Evolutionary conservation across 495 filamentous ascomycete species (phyloP).

Genomic region (Penicillium crystallinum): DNA sequence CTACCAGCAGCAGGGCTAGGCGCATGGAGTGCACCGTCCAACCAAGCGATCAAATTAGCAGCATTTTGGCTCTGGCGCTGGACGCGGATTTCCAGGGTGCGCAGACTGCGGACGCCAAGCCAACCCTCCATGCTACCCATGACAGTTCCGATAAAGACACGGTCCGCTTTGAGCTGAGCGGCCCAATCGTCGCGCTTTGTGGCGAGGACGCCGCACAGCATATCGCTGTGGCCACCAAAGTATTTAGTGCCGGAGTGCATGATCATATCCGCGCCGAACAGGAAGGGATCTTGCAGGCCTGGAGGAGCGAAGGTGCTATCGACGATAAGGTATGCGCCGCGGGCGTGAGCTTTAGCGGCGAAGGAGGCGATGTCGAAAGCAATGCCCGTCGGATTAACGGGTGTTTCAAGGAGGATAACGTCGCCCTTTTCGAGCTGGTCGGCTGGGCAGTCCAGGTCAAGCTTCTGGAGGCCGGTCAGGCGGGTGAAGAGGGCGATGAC

Average conservation of each 20-base stretch:
- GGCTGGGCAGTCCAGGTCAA: slow-evolving; percentile 56
- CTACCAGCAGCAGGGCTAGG: slow-evolving; percentile 24
- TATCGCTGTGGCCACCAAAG: slow-evolving; percentile 86
- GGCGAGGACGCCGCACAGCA: slow-evolving; percentile 80
- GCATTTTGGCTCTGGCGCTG: slow-evolving; percentile 66
- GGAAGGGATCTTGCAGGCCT: slow-evolving; percentile 79
- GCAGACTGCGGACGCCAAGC: slow-evolving; percentile 78
- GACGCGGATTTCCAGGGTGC: slow-evolving; percentile 82
- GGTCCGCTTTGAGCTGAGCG: slow-evolving; percentile 53
- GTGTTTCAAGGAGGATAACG: slow-evolving; percentile 87
- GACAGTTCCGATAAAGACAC: slow-evolving; percentile 71
- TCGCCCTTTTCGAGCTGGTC: slow-evolving; percentile 64
- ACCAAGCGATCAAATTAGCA: slow-evolving; percentile 62
- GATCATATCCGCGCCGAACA: slow-evolving; percentile 71
- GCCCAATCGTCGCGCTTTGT: slow-evolving; percentile 55
- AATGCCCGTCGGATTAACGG: slow-evolving; percentile 81
- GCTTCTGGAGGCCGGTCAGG: slow-evolving; percentile 61
- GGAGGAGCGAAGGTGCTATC: slow-evolving; percentile 95
- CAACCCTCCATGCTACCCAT: slow-evolving; percentile 91
- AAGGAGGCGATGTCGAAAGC: slow-evolving; percentile 65
- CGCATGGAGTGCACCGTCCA: slow-evolving; percentile 46
- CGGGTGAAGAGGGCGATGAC: slow-evolving; percentile 65
- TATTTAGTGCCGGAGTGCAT: slow-evolving; percentile 96
- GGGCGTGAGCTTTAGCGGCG: slow-evolving; percentile 63
- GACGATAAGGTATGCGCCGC: slow-evolving; percentile 73